Evolutionary conservation across 768 basidiomycete species (phyloP).

Genomic region (Saitozyma podzolica): DNA sequence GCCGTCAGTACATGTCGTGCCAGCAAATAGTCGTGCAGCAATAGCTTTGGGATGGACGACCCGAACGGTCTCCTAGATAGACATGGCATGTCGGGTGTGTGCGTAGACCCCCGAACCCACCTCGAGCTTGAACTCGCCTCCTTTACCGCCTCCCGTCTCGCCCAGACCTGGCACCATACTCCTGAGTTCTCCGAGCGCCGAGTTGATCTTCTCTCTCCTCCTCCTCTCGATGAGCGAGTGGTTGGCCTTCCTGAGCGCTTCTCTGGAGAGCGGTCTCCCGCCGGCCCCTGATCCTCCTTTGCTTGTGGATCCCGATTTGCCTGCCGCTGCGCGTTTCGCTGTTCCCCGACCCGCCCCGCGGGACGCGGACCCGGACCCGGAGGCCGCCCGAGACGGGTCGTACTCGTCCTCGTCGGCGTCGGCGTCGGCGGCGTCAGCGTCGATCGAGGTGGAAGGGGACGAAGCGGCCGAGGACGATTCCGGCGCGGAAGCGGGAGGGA

Average conservation of each 20-base stretch:
- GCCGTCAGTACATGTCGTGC: background rate
- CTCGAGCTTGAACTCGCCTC: slow-evolving; percentile 90
- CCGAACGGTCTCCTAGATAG: background rate
- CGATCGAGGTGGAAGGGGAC: background rate
- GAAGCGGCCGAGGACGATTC: background rate
- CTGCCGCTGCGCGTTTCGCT: background rate
- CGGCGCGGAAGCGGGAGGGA: background rate
- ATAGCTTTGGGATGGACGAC: background rate
- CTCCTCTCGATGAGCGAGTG: slow-evolving; percentile 95
- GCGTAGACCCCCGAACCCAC: slow-evolving; percentile 52
- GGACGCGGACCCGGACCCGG: background rate
- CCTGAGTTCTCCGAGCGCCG: slow-evolving; percentile 74
- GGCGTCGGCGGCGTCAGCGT: background rate
- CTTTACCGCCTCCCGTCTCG: slow-evolving; percentile 62
- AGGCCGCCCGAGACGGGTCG: background rate
- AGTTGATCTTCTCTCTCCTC: slow-evolving; percentile 91
- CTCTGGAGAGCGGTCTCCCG: slow-evolving; percentile 53
- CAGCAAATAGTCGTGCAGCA: background rate
- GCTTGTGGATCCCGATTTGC: background rate
- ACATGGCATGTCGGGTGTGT: background rate
- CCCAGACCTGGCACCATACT: slow-evolving; percentile 67
- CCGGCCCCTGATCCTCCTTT: background rate
- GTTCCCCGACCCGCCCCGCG: background rate
- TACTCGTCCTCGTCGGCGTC: background rate
- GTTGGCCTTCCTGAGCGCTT: slow-evolving; percentile 85